phyloP scores from a whole-genome alignment of 352 stramenopile genomes.

The Pythium dissimile region DNA sequence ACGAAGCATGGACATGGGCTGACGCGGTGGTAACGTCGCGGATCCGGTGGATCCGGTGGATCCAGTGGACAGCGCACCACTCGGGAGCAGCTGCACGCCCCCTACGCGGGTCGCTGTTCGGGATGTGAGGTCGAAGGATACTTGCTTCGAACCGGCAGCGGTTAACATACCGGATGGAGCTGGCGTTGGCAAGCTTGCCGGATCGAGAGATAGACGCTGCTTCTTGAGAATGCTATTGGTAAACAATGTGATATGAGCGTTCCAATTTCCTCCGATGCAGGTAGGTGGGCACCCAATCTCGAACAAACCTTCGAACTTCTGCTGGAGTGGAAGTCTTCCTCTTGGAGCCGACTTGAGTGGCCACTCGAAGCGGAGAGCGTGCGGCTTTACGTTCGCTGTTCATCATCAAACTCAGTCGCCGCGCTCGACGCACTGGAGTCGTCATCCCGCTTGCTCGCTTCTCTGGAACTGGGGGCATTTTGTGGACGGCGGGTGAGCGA shows the following conservation, averaged over 20 bases:
- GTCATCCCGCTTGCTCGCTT: conserved; percentile 20
- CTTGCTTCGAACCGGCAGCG: conserved; percentile 42
- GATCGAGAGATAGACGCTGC: conserved; percentile 28
- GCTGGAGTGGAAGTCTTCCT: conserved; percentile 26
- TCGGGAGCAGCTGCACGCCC: conserved; percentile 3
- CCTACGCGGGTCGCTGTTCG: neutral
- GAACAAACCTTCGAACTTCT: conserved; percentile 42
- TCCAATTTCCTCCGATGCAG: neutral
- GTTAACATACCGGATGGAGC: conserved; percentile 2
- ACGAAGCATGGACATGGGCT: conserved; percentile 28
- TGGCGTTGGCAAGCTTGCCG: neutral
- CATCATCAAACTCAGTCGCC: conserved; percentile 29
- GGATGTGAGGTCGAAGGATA: conserved; percentile 52
- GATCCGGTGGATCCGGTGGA: too few relatives aligned
- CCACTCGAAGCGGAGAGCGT: conserved; percentile 6
- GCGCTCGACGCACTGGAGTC: conserved; percentile 27
- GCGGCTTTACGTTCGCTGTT: conserved; percentile 14
- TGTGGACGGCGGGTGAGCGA: conserved; percentile 24
- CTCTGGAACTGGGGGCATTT: conserved; percentile 31
- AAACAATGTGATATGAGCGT: neutral
- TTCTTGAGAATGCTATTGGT: conserved; percentile 68
- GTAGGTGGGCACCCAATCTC: neutral
- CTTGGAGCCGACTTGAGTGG: conserved; percentile 9
- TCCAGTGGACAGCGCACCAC: neutral
- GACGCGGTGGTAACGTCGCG: conserved; percentile 14